Percentiles rank a stretch among this genome's conserved stretches.
Conservation (phyloP, 306 rosid species). For the Ochetophila trinervis region DNA sequence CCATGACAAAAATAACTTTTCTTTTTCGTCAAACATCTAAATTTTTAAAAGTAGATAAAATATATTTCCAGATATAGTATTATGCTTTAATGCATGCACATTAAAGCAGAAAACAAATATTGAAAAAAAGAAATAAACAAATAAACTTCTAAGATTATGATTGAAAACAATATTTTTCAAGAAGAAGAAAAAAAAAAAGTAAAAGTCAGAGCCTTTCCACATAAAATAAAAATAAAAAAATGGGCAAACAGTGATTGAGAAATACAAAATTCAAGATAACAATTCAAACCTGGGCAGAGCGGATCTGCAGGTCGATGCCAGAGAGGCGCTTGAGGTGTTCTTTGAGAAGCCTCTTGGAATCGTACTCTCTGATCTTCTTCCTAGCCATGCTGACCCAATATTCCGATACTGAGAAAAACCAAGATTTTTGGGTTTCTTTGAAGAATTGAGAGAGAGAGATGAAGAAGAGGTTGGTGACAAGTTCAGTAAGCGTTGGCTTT, state of each 20-base stretch:
- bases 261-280: not conserved
- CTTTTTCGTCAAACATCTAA: not conserved
- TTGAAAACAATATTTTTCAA: not conserved
- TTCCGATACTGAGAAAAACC: not conserved
- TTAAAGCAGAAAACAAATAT: too few relatives aligned
- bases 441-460: not conserved
- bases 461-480: not conserved
- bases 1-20: not conserved
- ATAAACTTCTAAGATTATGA: not conserved
- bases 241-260: not conserved
- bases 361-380: slow-evolving; percentile 91
- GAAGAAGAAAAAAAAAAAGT: too few relatives aligned
- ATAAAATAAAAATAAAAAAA: not conserved
- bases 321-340: slow-evolving; percentile 69
- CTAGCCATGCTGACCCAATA: slow-evolving; percentile 47
- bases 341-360: slow-evolving; percentile 72
- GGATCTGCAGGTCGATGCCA: slow-evolving; percentile 57
- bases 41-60: not conserved
- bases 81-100: too few relatives aligned
- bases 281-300: slow-evolving; percentile 53
- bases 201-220: not conserved
- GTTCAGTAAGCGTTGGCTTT: not conserved
- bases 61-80: not conserved
- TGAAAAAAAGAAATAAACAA: too few relatives aligned
- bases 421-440: not conserved